Evolutionary conservation across 2,329 filamentous ascomycete species (phyloP).

Genomic region (Colletotrichum sp.): DNA sequence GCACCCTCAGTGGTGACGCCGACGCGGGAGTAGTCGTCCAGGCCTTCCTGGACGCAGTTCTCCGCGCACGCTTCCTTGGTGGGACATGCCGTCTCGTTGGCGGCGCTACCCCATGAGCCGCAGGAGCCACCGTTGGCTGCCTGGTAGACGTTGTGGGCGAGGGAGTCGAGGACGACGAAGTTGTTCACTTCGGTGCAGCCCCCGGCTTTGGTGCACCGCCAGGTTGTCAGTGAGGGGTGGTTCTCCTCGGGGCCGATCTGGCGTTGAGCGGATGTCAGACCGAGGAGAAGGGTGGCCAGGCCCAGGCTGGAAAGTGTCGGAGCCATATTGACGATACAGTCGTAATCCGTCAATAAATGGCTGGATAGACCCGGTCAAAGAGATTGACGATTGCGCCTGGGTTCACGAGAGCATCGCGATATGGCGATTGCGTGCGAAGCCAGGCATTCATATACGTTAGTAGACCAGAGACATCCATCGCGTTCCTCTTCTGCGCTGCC

Average conservation of each 20-base stretch:
- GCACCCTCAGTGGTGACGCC: conserved; percentile 37
- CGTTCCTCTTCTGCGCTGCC: too few relatives aligned
- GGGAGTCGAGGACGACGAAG: conserved; percentile 55
- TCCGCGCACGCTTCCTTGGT: conserved; percentile 53
- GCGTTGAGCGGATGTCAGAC: conserved; percentile 40
- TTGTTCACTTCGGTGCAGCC: conserved; percentile 54
- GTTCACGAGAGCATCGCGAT: background rate
- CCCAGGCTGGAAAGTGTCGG: background rate
- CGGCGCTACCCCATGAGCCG: conserved; percentile 34
- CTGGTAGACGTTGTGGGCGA: conserved; percentile 51
- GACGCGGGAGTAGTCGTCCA: conserved; percentile 47
- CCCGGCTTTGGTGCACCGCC: conserved; percentile 52
- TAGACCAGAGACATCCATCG: too few relatives aligned
- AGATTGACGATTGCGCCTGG: background rate
- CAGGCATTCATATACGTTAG: background rate
- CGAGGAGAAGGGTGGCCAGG: conserved; percentile 25
- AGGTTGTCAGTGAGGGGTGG: conserved; percentile 57
- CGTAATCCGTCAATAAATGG: background rate
- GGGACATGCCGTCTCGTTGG: conserved; percentile 51
- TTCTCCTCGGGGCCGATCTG: conserved; percentile 46
- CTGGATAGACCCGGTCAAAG: background rate
- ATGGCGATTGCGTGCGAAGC: background rate
- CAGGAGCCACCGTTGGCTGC: conserved; percentile 35
- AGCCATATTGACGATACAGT: conserved; percentile 1
- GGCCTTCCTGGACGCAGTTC: conserved; percentile 60